Percentiles rank a stretch among this genome's conserved stretches.
phyloP scores from a whole-genome alignment of 2,329 filamentous ascomycete genomes.

The Cladophialophora chaetospira region DNA sequence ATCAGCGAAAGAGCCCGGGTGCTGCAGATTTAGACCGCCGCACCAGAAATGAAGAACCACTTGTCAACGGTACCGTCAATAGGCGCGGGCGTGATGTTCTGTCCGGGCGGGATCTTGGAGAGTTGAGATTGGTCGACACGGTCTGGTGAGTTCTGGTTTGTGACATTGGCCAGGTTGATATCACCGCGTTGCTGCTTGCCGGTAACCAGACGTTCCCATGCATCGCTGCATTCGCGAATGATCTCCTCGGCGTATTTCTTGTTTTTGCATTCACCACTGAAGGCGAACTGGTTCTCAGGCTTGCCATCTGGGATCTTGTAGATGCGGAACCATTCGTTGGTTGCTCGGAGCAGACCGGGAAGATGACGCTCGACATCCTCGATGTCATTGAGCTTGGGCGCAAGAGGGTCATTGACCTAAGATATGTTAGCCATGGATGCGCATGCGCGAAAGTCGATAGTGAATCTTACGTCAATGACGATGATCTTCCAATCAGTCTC shows the following conservation, averaged over 20 bases:
- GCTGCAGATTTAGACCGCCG: conserved; percentile 64
- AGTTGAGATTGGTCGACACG: conserved; percentile 70
- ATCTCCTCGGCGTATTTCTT: conserved; percentile 98
- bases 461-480: conserved; percentile 72
- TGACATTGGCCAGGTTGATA: conserved; percentile 82
- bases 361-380: conserved; percentile 99
- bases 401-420: conserved; percentile 79
- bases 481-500: conserved; percentile 99
- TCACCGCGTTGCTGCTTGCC: conserved; percentile 80
- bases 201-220: conserved; percentile 93
- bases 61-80: conserved; percentile 98
- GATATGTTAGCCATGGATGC: conserved; percentile 44
- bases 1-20: conserved; percentile 23
- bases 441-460: not conserved
- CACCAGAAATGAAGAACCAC: conserved; percentile 99
- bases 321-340: conserved; percentile 99
- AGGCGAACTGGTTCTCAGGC: conserved; percentile 99
- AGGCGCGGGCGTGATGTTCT: conserved; percentile 80
- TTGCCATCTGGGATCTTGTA: conserved; percentile 99
- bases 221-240: conserved; percentile 91
- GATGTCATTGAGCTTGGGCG: conserved; percentile 94
- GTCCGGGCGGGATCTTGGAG: conserved; percentile 72
- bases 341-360: conserved; percentile 91
- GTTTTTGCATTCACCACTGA: conserved; percentile 99
- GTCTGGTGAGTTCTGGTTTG: conserved; percentile 71